Evolutionary conservation across 768 basidiomycete species (phyloP), one percentile per base, ranked within the genome.

Genomic region (Flagelloscypha sp.): DNA sequence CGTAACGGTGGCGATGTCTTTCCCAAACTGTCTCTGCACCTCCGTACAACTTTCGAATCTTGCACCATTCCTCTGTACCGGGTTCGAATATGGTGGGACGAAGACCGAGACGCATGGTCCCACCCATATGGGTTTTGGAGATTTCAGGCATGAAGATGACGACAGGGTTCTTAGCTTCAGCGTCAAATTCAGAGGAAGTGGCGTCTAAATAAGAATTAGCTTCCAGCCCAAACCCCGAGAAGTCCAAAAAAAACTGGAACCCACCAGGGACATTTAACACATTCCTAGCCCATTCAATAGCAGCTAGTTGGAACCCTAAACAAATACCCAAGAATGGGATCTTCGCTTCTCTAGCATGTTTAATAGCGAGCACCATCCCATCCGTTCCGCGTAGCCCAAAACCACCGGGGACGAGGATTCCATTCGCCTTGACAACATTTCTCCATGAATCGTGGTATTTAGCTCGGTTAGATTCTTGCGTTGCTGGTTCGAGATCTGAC

Each of bases 111-210:
- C 95, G 82, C 95, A 99, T 99, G n/a, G 94, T 99, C 15, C 95
- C 95, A 34, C 95, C 95, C 77, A 98, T 89, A 45, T 98, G 92
- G 9, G 93, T 97, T 54, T 83, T 84, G 8, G 90, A 95, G 48
- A 99, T 87, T 56, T 99, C 95, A 12, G 95, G 95, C 95, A 99
- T 99, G 73, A 93, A 98, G 47, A 98, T 71, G 58, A 97, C 68
- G 37, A 92, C 69, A 1, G 84, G 85, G 44, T 82, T 64, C n/a
- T 62, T 55, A 2, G 79, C 63, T 1, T 74, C 57, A 3, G 72
- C 52, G 25, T 70, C 59, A 47, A 98, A 85, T 58, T 99, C 94
- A 20, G 76, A 61, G 3, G 94, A 98, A 30, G 79, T 84, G 5
- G 94, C 90, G 37, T 76, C 89, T 85, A 52, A 11, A 30, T 34